A percentile compares a stretch with the other conserved stretches of the same genome.
Conservation (phyloP, 352 stramenopile species). For the Aphanomyces euteiches region DNA sequence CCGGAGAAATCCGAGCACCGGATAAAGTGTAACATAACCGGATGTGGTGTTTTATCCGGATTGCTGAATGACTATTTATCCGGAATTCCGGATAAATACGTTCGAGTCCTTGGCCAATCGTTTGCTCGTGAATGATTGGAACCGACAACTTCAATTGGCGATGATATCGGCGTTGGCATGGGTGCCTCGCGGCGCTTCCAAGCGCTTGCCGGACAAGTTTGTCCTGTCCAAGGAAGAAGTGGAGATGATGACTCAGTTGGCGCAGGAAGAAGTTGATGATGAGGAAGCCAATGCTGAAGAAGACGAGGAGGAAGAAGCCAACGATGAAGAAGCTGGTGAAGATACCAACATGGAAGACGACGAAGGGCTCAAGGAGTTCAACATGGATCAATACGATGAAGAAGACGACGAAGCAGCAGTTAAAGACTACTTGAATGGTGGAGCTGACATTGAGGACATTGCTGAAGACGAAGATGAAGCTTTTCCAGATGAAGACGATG, state of each 20-base stretch:
- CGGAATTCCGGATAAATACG: slow-evolving; percentile 6
- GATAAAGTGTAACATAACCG: no score
- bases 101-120: slow-evolving; percentile 18
- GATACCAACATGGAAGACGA: slow-evolving; percentile 31
- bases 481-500: slow-evolving; percentile 53
- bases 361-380: slow-evolving; percentile 55
- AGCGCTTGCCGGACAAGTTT: slow-evolving; percentile 73
- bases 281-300: slow-evolving; percentile 48
- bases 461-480: slow-evolving; percentile 47
- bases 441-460: slow-evolving; percentile 32
- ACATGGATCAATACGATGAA: slow-evolving; percentile 87
- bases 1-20: no score
- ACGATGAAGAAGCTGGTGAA: slow-evolving; percentile 8
- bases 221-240: slow-evolving; percentile 81
- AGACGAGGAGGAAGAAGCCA: slow-evolving; percentile 37
- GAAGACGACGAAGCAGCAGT: slow-evolving; percentile 80
- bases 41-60: no score
- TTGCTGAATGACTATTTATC: no score
- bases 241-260: slow-evolving; percentile 71
- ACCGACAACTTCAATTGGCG: background rate
- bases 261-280: slow-evolving; percentile 58
- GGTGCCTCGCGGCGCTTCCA: slow-evolving; percentile 24
- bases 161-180: slow-evolving; percentile 31
- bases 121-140: slow-evolving; percentile 22
- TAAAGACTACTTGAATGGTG: slow-evolving; percentile 62